Evolutionary conservation across 2,329 filamentous ascomycete genomes (phyloP).

Genomic region (Paecilomyces sp.): DNA sequence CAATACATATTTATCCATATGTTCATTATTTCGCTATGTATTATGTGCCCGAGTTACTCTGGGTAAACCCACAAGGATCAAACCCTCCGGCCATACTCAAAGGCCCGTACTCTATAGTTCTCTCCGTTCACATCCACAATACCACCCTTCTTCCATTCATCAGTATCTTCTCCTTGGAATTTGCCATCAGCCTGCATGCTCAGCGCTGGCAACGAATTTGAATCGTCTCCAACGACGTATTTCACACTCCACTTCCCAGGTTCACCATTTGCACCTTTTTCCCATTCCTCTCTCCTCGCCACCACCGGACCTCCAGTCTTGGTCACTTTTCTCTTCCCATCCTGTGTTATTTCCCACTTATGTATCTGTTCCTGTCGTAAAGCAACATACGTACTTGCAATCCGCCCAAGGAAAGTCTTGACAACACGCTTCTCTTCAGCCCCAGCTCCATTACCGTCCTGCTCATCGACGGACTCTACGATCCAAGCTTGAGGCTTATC

Average conservation of each 20-base stretch:
- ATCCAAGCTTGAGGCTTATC: not conserved
- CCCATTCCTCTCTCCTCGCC: not conserved
- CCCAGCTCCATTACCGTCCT: not conserved
- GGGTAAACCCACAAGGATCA: not conserved
- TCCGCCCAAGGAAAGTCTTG: not conserved
- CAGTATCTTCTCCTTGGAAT: not conserved
- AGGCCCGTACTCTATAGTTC: not conserved
- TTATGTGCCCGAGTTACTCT: not conserved
- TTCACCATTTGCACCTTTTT: not conserved
- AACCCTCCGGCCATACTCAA: not conserved
- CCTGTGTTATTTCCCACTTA: not conserved
- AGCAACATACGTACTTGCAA: not conserved
- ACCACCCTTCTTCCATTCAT: not conserved
- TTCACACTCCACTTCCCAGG: not conserved
- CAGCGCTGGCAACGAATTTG: not conserved
- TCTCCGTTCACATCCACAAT: not conserved
- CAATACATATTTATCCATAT: not conserved
- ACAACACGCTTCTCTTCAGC: not conserved
- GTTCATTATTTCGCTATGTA: not conserved
- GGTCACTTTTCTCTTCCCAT: not conserved
- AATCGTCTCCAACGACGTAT: not conserved
- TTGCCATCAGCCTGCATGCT: not conserved
- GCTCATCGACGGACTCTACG: not conserved
- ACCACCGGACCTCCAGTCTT: not conserved
- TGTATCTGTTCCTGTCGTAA: not conserved